Conservation (phyloP, 495 filamentous ascomycete genomes). For the Penicillium canescens region DNA sequence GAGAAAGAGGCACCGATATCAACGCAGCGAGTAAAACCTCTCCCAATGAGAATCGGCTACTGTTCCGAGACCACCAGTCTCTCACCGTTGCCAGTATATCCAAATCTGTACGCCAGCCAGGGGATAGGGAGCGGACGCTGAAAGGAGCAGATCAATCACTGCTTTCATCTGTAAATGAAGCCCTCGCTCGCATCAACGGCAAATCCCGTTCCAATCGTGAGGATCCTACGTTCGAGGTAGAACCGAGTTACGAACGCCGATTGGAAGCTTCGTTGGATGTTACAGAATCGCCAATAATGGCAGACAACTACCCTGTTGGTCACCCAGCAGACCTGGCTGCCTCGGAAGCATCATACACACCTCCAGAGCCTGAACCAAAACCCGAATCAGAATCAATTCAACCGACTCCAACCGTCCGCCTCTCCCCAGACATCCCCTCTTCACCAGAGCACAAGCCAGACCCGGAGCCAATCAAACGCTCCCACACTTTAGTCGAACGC, state of each 20-base stretch:
- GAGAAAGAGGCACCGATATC: slow-evolving; percentile 19
- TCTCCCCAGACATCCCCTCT: slow-evolving; percentile 14
- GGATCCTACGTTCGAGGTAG: not conserved
- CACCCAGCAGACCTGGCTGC: not conserved
- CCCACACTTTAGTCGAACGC: slow-evolving; percentile 61
- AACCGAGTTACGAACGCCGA: not conserved
- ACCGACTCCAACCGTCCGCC: slow-evolving; percentile 16
- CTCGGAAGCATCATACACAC: not conserved
- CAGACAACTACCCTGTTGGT: not conserved
- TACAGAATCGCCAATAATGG: not conserved
- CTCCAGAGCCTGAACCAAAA: slow-evolving; percentile 4
- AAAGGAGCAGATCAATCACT: slow-evolving; percentile 51
- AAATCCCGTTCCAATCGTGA: slow-evolving; percentile 30
- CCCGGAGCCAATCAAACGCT: slow-evolving; percentile 28
- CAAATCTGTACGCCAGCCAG: slow-evolving; percentile 39
- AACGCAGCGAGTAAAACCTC: slow-evolving; percentile 2
- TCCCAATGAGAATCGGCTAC: slow-evolving; percentile 21
- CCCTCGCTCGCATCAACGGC: slow-evolving; percentile 54
- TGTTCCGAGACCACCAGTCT: slow-evolving; percentile 39
- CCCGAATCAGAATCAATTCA: slow-evolving; percentile 3
- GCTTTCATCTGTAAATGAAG: slow-evolving; percentile 56
- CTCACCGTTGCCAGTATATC: slow-evolving; percentile 45
- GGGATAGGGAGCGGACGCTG: slow-evolving; percentile 33
- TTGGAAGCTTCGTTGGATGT: not conserved
- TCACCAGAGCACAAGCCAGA: slow-evolving; percentile 14